phyloP scores from a whole-genome alignment of 164 flowering plant species.

The Berberis thunbergii region DNA sequence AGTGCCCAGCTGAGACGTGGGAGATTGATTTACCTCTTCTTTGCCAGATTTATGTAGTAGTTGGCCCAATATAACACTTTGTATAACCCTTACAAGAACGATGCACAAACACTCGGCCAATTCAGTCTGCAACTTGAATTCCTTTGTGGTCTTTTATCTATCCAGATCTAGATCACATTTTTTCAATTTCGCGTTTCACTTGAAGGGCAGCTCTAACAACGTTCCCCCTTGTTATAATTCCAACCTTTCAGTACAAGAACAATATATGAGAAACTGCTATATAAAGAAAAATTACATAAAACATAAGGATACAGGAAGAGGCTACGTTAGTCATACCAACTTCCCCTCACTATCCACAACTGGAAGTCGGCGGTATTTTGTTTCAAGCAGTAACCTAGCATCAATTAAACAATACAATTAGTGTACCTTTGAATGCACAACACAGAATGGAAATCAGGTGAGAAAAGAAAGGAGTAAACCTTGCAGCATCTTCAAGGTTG shows the following conservation, averaged over 20 bases:
- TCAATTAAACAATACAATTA: not conserved
- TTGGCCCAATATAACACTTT: slow-evolving; percentile 4
- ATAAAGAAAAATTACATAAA: not conserved
- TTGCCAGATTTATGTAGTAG: not conserved
- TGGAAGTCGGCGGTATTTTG: slow-evolving; percentile 91
- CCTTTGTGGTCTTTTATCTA: not conserved
- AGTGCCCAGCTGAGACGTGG: not conserved
- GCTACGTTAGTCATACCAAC: slow-evolving; percentile 42
- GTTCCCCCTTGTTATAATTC: slow-evolving; percentile 83
- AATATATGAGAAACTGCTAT: not conserved
- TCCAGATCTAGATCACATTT: slow-evolving; percentile 3
- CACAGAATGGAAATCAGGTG: not conserved
- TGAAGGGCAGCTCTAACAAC: slow-evolving; percentile 80
- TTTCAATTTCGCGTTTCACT: slow-evolving; percentile 42
- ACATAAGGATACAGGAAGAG: not conserved
- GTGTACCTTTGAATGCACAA: not conserved
- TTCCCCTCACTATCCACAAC: slow-evolving; percentile 78
- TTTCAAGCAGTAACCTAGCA: slow-evolving; percentile 73
- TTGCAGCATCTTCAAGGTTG: slow-evolving; percentile 90
- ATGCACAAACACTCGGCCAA: slow-evolving; percentile 2
- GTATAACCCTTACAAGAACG: not conserved
- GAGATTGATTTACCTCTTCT: not conserved
- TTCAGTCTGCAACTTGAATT: not conserved
- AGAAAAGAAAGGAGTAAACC: slow-evolving; percentile 26
- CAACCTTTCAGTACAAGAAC: slow-evolving; percentile 38